Evolutionary conservation across 495 filamentous ascomycete genomes (phyloP), one percentile per base, ranked within the genome.

Genomic region (Trypethelium eluteriae): DNA sequence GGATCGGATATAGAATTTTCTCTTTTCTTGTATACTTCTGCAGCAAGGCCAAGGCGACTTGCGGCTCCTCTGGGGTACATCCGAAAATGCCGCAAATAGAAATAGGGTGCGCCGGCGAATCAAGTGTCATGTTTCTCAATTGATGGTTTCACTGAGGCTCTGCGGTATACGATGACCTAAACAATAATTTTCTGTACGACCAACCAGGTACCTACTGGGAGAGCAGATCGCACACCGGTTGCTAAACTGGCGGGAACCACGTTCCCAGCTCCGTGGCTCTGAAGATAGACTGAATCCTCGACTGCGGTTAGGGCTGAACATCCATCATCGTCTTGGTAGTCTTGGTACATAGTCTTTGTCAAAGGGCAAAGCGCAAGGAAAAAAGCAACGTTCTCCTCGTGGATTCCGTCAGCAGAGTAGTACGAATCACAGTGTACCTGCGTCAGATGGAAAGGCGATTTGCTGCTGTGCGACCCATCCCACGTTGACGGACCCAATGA

Each of bases 281-380:
- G 53, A 59, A 35, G 10, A 11, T 44, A 44, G 32, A 7, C 7
- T 9, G 32, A 59, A 14, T 18, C 53, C 53, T 59, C 5, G 18
- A 14, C 53, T 59, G 53, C 53, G 53, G 53, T 59, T 59, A 59
- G 53, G 53, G 53, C 53, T 59, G 53, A 59, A 59, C 10, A 11
- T 53, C 49, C 14, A 16, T 2, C n/a, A 18, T 53, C 49, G 14
- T 18, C 25, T 25, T 25, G 25, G 25, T 25, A 25, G 25, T 25
- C 25, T 25, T 25, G 25, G 25, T 25, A 25, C 25, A 25, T 25
- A 25, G 25, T 25, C 25, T 25, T 25, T 25, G 25, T 25, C 53
- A 59, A 7, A 7, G 7, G 36, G 53, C 10, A 59, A 36, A 53
- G n/a, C 12, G n/a, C 10, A 10, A 59, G 14, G 53, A 59, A 36